Base-by-base conservation (phyloP, 371 early-diverging fungal species). In the Apophysomyces sp. region DNA sequence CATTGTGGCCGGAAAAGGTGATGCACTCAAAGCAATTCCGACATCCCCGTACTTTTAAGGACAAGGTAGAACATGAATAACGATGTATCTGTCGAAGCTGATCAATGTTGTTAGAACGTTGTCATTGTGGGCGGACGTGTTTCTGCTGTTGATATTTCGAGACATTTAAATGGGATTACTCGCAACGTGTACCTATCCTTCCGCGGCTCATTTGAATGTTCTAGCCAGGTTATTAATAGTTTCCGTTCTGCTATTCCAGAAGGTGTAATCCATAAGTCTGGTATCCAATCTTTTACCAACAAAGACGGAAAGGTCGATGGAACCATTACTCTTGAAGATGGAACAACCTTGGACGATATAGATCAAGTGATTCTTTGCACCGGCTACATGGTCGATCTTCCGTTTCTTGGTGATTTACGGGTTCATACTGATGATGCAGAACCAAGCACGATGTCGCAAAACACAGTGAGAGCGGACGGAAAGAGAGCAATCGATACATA, bases 321-420 rank as follows among this genome's bases (percentile, higher is more conserved):
- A 0, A 60, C 58, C 1, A 65, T 80, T 30, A 56, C 56, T 31
- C 88, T 91, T 71, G 79, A 73, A 9, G 89, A 89, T 61, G 86
- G 81, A n/a, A 75, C 81, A 2, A 65, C 57, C 0, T 16, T 84
- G 3, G 73, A 76, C 3, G 65, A 80, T 21, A 71, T 89, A 16
- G 90, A 91, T 58, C 61, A 60, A 3, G 79, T 91, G 8, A 70
- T 89, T 21, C 86, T 82, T 39, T 87, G 87, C 57, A 91, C 90
- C 1, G 92, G 92, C 0, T 89, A 82, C 61, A 60, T 69, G 6
- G 74, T 75, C 62, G 73, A 80, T 16, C 71, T 80, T 41, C 73
- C 77, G 0, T 85, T 81, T 57, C 64, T 91, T 40, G 81, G 83
- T n/a, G 63, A 68, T 5, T 44, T 68, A 2, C 55, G 58, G 8